Evolutionary conservation across 164 flowering plant genomes (phyloP).

Genomic region (Liriodendron chinense): DNA sequence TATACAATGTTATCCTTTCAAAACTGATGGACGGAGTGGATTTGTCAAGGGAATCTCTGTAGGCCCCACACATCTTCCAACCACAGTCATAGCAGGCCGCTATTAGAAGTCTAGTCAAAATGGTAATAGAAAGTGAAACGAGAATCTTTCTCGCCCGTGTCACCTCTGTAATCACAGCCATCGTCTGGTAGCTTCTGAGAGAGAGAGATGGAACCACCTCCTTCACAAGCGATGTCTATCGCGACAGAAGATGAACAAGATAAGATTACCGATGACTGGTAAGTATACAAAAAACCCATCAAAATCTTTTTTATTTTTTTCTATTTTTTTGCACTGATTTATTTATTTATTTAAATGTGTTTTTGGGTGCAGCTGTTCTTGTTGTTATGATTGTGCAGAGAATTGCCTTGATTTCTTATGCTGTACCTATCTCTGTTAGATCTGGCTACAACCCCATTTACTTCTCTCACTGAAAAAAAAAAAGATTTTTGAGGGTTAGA

Average conservation of each 20-base stretch:
- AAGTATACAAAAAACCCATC: not conserved
- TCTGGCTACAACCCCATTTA: not conserved
- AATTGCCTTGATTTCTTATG: constrained; percentile 44
- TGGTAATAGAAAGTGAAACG: not conserved
- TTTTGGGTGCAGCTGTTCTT: constrained; percentile 48
- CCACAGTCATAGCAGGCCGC: too few species aligned
- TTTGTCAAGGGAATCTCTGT: too few species aligned
- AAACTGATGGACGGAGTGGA: too few species aligned
- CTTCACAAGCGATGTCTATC: constrained; percentile 27
- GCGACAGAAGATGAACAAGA: constrained; percentile 38
- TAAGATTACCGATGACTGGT: constrained; percentile 48
- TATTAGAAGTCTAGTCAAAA: too few species aligned
- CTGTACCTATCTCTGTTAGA: constrained; percentile 29
- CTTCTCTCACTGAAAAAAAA: not conserved
- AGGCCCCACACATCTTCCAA: too few species aligned
- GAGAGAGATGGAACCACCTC: constrained; percentile 58
- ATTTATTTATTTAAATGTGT: not conserved
- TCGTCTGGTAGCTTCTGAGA: not conserved
- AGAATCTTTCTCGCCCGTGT: not conserved
- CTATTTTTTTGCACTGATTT: not conserved
- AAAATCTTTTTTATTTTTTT: constrained; percentile 5
- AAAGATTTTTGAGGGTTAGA: not conserved
- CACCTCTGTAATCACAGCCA: not conserved
- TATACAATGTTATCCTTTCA: too few species aligned
- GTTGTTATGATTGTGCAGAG: constrained; percentile 42